phyloP scores from a whole-genome alignment of 176 grass and related monocot species.

The Oropetium thomaeum region DNA sequence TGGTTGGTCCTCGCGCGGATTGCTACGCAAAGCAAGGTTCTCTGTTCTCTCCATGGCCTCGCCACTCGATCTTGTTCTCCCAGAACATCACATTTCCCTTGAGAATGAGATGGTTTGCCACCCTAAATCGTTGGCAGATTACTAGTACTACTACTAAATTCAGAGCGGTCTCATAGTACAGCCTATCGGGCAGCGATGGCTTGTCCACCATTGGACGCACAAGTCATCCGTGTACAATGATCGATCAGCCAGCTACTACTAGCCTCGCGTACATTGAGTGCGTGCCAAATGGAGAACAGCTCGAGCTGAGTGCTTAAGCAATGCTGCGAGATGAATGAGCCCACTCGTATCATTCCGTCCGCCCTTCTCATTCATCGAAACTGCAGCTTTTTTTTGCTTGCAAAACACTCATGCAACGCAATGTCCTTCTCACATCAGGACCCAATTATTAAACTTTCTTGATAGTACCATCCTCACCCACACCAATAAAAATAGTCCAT shows the following conservation, averaged over 20 bases:
- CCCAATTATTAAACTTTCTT: background rate
- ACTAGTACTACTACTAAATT: too few species aligned
- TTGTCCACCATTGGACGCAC: background rate
- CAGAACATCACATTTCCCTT: too few species aligned
- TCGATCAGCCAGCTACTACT: background rate
- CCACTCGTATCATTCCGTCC: background rate
- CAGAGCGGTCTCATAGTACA: too few species aligned
- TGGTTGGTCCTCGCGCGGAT: too few species aligned
- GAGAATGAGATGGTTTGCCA: too few species aligned
- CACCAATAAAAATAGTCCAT: too few species aligned
- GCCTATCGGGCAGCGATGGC: background rate
- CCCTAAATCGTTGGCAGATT: too few species aligned
- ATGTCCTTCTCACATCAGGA: background rate
- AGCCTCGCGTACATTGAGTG: background rate
- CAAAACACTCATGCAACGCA: background rate
- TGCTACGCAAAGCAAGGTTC: too few species aligned
- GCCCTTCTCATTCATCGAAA: background rate
- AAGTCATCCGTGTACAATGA: background rate
- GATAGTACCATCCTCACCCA: too few species aligned
- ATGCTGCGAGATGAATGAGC: background rate
- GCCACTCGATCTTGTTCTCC: too few species aligned
- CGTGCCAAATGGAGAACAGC: background rate
- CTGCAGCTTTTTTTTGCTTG: background rate
- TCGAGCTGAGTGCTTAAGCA: background rate
- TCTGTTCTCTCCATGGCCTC: too few species aligned